Conservation (phyloP, 148 eudicot species). For the Rhododendron mucronatum region DNA sequence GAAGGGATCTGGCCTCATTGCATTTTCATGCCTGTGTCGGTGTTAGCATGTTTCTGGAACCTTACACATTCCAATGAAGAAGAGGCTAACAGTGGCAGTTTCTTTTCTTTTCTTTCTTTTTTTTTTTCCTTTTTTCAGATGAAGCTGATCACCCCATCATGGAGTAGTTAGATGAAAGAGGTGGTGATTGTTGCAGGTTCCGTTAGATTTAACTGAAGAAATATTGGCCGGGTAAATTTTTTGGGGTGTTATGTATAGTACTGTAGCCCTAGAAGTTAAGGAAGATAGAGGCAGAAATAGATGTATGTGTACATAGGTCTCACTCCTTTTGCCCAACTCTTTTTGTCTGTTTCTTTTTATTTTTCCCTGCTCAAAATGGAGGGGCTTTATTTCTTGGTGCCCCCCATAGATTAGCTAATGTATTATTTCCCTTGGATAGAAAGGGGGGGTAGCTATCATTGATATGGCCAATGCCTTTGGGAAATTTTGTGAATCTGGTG, state of each 20-base stretch:
- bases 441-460: constrained; percentile 44
- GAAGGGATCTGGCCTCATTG: neutral
- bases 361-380: constrained; percentile 21
- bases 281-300: constrained; percentile 52
- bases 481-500: constrained; percentile 76
- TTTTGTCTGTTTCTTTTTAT: constrained; percentile 10
- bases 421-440: constrained; percentile 35
- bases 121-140: constrained; percentile 14
- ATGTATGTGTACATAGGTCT: constrained; percentile 78
- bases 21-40: neutral
- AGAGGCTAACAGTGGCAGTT: constrained; percentile 6
- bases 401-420: constrained; percentile 59
- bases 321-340: constrained; percentile 25
- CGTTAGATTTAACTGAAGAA: constrained; percentile 14
- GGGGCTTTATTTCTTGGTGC: constrained; percentile 49
- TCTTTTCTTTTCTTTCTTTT: neutral
- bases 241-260: constrained; percentile 58
- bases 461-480: constrained; percentile 51
- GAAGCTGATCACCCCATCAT: constrained; percentile 28
- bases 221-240: constrained; percentile 34
- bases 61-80: neutral
- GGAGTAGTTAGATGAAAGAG: constrained; percentile 13
- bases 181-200: constrained; percentile 14
- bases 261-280: constrained; percentile 36
- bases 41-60: neutral